phyloP scores from a whole-genome alignment of 805 yeast genomes.

The Diddensiella santjacobensis region DNA sequence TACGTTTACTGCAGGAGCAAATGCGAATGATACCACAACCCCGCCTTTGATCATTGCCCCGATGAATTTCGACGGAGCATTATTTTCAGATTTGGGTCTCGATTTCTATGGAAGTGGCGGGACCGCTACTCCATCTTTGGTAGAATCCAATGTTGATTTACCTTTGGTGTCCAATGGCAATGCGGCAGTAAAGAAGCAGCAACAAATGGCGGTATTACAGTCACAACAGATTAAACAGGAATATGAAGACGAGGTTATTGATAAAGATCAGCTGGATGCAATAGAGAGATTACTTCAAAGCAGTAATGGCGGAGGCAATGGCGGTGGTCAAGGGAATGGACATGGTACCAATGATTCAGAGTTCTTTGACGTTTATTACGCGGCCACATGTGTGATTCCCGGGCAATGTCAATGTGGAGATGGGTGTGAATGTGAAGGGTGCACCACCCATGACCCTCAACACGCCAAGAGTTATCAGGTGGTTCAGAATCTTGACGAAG shows the following conservation, averaged over 20 bases:
- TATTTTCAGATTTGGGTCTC: constrained; percentile 15
- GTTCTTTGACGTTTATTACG: constrained; percentile 28
- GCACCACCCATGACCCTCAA: constrained; percentile 29
- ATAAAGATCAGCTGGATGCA: constrained; percentile 25
- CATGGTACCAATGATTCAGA: constrained; percentile 4
- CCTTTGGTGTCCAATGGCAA: neutral
- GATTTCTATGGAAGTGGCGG: neutral
- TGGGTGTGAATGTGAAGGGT: constrained; percentile 34
- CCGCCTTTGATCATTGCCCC: constrained; percentile 34
- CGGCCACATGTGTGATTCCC: constrained; percentile 36
- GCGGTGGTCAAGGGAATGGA: constrained; percentile 4
- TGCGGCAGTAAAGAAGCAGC: neutral
- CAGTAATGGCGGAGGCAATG: neutral
- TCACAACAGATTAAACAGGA: neutral
- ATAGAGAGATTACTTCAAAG: constrained; percentile 20
- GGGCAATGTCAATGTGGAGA: constrained; percentile 39
- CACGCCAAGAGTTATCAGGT: constrained; percentile 1
- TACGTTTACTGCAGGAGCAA: neutral
- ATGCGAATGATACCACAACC: neutral
- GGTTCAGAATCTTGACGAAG: neutral
- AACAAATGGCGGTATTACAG: neutral
- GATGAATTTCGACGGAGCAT: constrained; percentile 28
- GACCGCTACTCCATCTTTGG: neutral
- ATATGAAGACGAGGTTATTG: constrained; percentile 19
- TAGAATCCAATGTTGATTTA: neutral